Conservation (phyloP, 179 eudicot species). For the Patellifolia procumbens region DNA sequence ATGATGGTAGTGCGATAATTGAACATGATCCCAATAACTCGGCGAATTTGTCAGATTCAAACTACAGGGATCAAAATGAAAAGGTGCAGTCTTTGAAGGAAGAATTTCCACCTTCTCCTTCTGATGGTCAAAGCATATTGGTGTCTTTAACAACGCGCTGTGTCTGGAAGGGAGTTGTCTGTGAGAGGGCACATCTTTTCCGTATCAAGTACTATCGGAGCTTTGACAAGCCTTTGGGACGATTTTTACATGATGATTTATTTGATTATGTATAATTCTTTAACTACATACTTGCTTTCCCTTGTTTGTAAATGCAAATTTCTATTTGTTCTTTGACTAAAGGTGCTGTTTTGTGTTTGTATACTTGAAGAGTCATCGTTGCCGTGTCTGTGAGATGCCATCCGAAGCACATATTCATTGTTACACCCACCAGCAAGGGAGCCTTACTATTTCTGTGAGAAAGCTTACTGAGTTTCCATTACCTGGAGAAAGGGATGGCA, state of each 20-base stretch:
- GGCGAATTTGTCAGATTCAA: constrained; percentile 25
- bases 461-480: constrained; percentile 40
- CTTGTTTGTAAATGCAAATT: constrained; percentile 6
- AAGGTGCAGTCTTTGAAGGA: constrained; percentile 34
- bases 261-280: constrained; percentile 41
- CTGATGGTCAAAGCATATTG: constrained; percentile 50
- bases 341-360: constrained; percentile 7
- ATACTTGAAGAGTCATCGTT: constrained; percentile 40
- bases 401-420: constrained; percentile 53
- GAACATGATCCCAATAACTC: constrained; percentile 19
- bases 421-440: constrained; percentile 56
- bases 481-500: constrained; percentile 46
- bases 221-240: constrained; percentile 55
- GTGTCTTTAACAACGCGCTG: constrained; percentile 54
- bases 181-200: constrained; percentile 51
- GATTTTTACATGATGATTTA: constrained; percentile 45
- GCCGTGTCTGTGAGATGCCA: constrained; percentile 49
- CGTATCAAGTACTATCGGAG: constrained; percentile 55
- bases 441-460: constrained; percentile 55
- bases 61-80: constrained; percentile 24
- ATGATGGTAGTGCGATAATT: constrained; percentile 17
- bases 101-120: constrained; percentile 37
- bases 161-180: constrained; percentile 51
- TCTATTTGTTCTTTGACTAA: constrained; percentile 23
- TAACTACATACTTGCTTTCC: not conserved